Percentiles rank a stretch among this genome's conserved stretches.
These are phyloP conservation scores for Cyclotella atomus DNA, from an alignment of 108 stramenopile genomes.

Conservation along the genomic window DNA sequence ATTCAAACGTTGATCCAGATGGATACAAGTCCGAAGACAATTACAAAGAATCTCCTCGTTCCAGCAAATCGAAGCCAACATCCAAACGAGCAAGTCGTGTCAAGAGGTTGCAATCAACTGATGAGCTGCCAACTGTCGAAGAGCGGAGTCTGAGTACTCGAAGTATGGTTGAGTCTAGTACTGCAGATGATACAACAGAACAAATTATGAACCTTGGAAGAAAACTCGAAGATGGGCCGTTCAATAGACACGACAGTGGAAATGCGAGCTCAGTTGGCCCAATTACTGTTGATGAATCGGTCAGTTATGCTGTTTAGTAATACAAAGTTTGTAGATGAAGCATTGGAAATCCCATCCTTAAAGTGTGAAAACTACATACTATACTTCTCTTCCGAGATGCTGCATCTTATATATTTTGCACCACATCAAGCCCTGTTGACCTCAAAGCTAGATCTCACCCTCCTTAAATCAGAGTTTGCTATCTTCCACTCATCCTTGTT, in stretches of 20 bases:
- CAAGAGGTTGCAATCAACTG: not conserved
- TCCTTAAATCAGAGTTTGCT: constrained; percentile 70
- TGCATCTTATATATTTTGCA: too few relatives aligned
- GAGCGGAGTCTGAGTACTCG: constrained; percentile 15
- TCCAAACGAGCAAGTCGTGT: not conserved
- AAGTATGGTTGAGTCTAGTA: not conserved
- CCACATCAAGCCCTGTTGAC: constrained; percentile 43
- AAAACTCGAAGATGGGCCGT: not conserved
- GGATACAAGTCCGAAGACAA: constrained; percentile 43
- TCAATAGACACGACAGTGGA: not conserved
- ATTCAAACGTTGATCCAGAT: constrained; percentile 31
- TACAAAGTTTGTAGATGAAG: not conserved
- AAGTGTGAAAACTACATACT: too few relatives aligned
- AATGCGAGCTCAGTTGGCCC: not conserved
- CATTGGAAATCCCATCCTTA: too few relatives aligned
- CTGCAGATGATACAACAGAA: not conserved
- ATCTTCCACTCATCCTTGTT: constrained; percentile 76
- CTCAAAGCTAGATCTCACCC: constrained; percentile 68
- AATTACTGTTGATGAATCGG: not conserved
- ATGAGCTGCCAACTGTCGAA: constrained; percentile 18
- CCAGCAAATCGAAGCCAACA: not conserved
- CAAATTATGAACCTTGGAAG: constrained; percentile 1
- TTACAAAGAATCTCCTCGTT: constrained; percentile 1
- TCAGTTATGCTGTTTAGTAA: too few relatives aligned
- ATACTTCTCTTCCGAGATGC: too few relatives aligned